Conservation (phyloP, 2,329 filamentous ascomycete species). For the Harringtonia aguacate region DNA sequence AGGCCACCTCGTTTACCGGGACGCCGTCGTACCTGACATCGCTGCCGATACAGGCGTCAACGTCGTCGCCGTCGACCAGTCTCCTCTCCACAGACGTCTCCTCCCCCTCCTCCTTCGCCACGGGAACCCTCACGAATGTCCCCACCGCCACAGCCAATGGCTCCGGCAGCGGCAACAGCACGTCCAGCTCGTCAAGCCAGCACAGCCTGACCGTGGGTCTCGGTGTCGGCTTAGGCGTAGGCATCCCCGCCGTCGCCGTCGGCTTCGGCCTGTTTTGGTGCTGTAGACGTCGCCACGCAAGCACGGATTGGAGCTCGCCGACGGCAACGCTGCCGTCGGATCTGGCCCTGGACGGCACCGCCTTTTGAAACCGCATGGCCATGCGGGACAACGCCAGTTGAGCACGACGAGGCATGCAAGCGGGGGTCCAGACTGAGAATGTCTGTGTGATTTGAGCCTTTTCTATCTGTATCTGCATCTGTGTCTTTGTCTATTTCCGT, state of each 20-base stretch:
- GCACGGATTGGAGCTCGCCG: too few relatives aligned
- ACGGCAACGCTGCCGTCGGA: neutral
- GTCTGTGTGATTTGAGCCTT: too few relatives aligned
- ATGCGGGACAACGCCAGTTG: neutral
- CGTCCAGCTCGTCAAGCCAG: neutral
- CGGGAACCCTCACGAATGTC: neutral
- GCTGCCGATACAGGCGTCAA: slow-evolving; percentile 1
- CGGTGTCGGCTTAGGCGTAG: slow-evolving; percentile 4
- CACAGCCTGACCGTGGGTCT: neutral
- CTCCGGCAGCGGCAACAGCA: neutral
- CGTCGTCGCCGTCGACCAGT: neutral
- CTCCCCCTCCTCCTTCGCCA: too few relatives aligned
- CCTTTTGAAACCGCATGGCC: slow-evolving; percentile 3
- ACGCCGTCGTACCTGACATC: slow-evolving; percentile 1
- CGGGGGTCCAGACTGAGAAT: too few relatives aligned
- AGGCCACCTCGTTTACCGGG: slow-evolving; percentile 7
- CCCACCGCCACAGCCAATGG: neutral
- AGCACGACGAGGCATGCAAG: too few relatives aligned
- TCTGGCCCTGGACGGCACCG: slow-evolving; percentile 2
- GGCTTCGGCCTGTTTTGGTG: neutral
- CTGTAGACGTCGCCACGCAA: too few relatives aligned
- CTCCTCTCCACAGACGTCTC: neutral
- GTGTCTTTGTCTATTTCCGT: too few relatives aligned
- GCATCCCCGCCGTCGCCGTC: neutral
- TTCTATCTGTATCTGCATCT: too few relatives aligned